Evolutionary conservation across 352 stramenopile species (phyloP), one percentile per base, ranked within the genome.

Genomic region (Thalassiosira livingstoniorum): DNA sequence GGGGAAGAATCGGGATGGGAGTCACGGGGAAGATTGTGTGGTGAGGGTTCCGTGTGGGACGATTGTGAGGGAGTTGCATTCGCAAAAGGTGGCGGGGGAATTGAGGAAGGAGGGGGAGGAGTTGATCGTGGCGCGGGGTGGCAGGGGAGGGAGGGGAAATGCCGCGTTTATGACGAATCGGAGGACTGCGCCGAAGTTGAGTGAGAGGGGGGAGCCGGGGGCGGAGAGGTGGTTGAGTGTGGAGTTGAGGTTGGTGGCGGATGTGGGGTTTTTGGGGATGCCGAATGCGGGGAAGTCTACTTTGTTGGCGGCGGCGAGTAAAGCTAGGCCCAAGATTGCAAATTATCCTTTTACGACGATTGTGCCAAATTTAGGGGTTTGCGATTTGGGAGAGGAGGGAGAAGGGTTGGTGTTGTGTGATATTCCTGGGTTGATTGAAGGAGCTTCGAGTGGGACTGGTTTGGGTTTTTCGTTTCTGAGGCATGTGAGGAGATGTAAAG

Each of bases 321-420:
- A 96, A 4, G 97, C 97, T 1, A 96, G 94, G 42, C 97, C 97
- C 0, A 98, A 98, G 77, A 99, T 99, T 79, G 97, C 97, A 10
- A 96, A 98, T 77, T 99, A 99, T 87, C 97, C 97, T 21, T 99
- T 99, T 87, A 99, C 97, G 61, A 99, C 97, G 29, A 95, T 99
- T 60, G 95, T 98, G 32, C 97, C 97, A 10, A 99, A 99, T 87
- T 92, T 99, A 15, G 97, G 97, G 32, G 97, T 98, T 13, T 95
- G 91, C 63, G 90, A 95, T 86, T 82, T 94, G 15, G 87, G 80
- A 11, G 88, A 90, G 35, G 85, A 91, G 32, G 88, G 69, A 45
- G 85, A 85, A 39, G 93, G 93, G 31, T 75, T 97, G 64, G 89
- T 97, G 11, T 72, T 98, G 10, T 95, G 93, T 63, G 95, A 98